phyloP scores from a whole-genome alignment of 495 filamentous ascomycete genomes.

The Pseudevernia furfuracea region DNA sequence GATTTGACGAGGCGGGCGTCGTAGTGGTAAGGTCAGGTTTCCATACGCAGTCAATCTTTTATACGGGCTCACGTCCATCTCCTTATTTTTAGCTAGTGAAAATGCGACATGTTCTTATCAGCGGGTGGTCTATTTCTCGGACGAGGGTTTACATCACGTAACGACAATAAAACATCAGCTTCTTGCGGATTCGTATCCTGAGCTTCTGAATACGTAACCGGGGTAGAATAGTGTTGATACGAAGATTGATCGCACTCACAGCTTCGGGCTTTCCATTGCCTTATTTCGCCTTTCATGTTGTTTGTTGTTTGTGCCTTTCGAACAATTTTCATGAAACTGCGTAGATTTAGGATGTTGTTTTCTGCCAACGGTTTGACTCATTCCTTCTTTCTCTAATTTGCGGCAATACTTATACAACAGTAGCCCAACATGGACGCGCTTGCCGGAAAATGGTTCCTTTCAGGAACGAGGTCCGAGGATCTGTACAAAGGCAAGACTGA shows the following conservation, averaged over 20 bases:
- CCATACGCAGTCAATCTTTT: background rate
- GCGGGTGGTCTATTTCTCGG: background rate
- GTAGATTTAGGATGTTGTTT: no score
- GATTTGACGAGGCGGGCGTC: background rate
- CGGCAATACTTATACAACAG: background rate
- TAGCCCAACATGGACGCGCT: background rate
- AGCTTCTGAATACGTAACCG: no score
- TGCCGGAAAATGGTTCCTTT: background rate
- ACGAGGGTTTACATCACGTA: background rate
- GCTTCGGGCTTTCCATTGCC: no score
- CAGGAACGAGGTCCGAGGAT: background rate
- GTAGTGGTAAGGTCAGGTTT: background rate
- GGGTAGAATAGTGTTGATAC: no score
- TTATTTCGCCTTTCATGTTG: no score
- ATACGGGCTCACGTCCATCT: background rate
- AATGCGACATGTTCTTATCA: background rate
- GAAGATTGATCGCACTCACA: no score
- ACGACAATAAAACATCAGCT: no score
- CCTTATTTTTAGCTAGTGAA: background rate
- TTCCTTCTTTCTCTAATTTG: background rate
- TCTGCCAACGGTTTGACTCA: background rate
- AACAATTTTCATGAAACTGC: no score
- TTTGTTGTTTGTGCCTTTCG: no score
- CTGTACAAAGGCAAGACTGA: background rate
- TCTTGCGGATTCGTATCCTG: no score